phyloP scores from a whole-genome alignment of 768 basidiomycete genomes.

The Mycena rebaudengoi region DNA sequence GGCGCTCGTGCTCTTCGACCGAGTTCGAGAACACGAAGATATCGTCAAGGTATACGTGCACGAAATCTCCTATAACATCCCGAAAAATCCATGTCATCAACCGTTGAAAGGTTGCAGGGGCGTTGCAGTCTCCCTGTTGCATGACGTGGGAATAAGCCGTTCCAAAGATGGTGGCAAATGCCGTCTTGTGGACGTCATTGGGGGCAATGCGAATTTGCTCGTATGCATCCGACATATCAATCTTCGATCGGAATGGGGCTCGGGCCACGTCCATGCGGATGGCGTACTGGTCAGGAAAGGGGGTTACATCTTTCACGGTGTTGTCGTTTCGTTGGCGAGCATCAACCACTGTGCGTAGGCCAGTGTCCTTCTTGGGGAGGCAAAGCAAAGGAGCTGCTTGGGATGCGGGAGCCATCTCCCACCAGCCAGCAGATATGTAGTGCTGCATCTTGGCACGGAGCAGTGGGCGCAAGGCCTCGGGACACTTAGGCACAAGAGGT shows the following conservation, averaged over 20 bases:
- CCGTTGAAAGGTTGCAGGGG: not conserved
- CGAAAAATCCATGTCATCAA: conserved; percentile 50
- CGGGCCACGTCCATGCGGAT: conserved; percentile 30
- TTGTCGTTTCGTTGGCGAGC: conserved; percentile 48
- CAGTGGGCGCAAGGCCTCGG: conserved; percentile 29
- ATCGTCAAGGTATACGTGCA: conserved; percentile 57
- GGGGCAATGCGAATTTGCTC: conserved; percentile 40
- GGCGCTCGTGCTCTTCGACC: conserved; percentile 48
- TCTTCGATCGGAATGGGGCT: conserved; percentile 40
- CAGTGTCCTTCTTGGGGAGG: conserved; percentile 34
- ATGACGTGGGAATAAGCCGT: not conserved
- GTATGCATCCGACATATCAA: conserved; percentile 43
- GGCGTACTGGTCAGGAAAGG: conserved; percentile 22
- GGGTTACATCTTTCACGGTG: conserved; percentile 48
- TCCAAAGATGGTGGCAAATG: not conserved
- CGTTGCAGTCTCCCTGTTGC: conserved; percentile 7
- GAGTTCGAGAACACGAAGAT: conserved; percentile 49
- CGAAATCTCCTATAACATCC: conserved; percentile 44
- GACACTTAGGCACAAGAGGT: no score
- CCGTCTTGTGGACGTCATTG: conserved; percentile 28
- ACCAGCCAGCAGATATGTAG: conserved; percentile 13
- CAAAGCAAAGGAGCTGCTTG: conserved; percentile 36
- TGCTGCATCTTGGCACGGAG: conserved; percentile 12
- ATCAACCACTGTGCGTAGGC: conserved; percentile 45
- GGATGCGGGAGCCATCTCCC: conserved; percentile 5